Base-by-base conservation (phyloP, 139 green algal species). In the Zygnema cylindricum region DNA sequence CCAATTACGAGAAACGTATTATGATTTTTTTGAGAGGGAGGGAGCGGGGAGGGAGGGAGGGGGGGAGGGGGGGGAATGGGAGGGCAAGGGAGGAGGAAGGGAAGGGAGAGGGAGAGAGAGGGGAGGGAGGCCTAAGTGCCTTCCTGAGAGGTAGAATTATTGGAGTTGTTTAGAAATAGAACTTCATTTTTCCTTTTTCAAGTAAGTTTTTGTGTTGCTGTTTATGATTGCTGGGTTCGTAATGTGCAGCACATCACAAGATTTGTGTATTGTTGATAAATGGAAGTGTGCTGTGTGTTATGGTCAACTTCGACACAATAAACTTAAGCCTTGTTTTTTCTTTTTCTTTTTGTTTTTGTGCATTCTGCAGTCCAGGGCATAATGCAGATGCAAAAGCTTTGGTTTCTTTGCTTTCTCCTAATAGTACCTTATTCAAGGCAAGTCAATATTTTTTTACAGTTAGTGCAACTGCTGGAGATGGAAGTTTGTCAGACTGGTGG, bases 371-470 rank as follows among this genome's bases (percentile, higher is more conserved):
- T 25, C 11, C 71, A 7, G 71, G 71, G 11, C 7, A 11, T 16
- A 16, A 79, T 25, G 71, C 39, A 3, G 71, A 79, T 79, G 71
- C 71, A 3, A 79, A 57, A 3, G 71, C 71, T 16, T 11, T 79
- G 7, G 11, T 79, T 25, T 3, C 3, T 7, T 16, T 79, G 3
- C 71, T 79, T 16, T 79, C 71, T 25, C 71, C 71, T 3, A 79
- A 3, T 49, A 16, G 71, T 16, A 79, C 3, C 11, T 16, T 79
- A 7, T 49, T 79, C 71, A 63, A 63, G 7, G 49, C 16, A 63
- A 63, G 49, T 16, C 7, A 7, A 63, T 25, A 63, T 25, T 63
- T 63, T n/a, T n/a, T n/a, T n/a, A n/a, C n/a, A n/a, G n/a, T n/a
- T n/a, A n/a, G n/a, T n/a, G n/a, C n/a, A n/a, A n/a, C n/a, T n/a